These are phyloP conservation scores for Porodaedalea pini DNA, from an alignment of 1,284 basidiomycete species.

Conservation along the genomic window DNA sequence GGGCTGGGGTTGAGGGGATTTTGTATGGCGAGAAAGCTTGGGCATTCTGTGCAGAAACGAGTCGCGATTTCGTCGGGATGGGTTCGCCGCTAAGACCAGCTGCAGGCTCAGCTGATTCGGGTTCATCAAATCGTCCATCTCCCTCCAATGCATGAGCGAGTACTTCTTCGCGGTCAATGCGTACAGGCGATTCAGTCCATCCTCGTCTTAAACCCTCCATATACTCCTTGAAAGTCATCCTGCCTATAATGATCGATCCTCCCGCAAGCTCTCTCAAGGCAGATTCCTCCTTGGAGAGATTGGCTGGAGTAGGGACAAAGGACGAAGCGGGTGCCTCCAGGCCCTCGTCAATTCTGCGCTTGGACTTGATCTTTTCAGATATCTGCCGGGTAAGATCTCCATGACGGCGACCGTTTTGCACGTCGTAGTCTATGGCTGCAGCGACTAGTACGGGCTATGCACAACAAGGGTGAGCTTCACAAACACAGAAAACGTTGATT, in stretches of 20 bases:
- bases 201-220: conserved; percentile 83
- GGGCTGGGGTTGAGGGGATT: conserved; percentile 8
- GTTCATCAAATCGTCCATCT: conserved; percentile 76
- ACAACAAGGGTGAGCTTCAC: conserved; percentile 15
- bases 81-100: conserved; percentile 34
- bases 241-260: conserved; percentile 84
- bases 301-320: conserved; percentile 52
- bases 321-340: conserved; percentile 50
- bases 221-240: conserved; percentile 93
- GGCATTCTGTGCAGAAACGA: conserved; percentile 37
- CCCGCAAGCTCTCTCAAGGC: conserved; percentile 71
- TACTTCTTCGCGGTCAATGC: conserved; percentile 73
- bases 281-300: conserved; percentile 53
- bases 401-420: conserved; percentile 77
- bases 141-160: conserved; percentile 66
- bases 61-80: conserved; percentile 39
- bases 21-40: conserved; percentile 42
- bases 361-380: conserved; percentile 65
- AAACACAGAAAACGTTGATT: conserved; percentile 18
- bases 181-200: conserved; percentile 74
- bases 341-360: conserved; percentile 58
- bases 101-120: conserved; percentile 32
- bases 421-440: conserved; percentile 89
- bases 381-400: conserved; percentile 81
- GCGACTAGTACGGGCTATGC: conserved; percentile 88